phyloP scores from a whole-genome alignment of 2,329 filamentous ascomycete genomes.

The Chaetomiaceae sp. region DNA sequence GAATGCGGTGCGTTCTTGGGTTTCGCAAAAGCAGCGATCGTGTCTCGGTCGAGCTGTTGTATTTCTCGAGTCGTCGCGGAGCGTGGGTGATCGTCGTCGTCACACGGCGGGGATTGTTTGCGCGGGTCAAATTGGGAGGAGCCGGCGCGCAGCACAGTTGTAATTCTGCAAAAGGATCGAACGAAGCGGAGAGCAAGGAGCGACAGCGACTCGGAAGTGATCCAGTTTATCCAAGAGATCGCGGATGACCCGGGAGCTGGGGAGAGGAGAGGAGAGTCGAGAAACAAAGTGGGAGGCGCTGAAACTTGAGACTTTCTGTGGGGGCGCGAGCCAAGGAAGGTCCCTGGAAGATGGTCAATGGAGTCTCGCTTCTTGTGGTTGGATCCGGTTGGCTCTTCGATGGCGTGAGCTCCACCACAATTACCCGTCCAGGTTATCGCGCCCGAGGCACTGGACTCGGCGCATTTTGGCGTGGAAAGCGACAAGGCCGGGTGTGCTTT shows the following conservation, averaged over 20 bases:
- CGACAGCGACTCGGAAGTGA: not conserved
- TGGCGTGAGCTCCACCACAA: not conserved
- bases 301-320: not conserved
- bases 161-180: not conserved
- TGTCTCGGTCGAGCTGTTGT: not conserved
- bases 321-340: not conserved
- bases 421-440: constrained; percentile 1
- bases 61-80: not conserved
- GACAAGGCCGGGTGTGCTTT: not conserved
- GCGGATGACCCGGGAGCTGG: constrained; percentile 7
- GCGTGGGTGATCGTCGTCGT: not conserved
- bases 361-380: not conserved
- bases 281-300: constrained; percentile 1
- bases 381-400: constrained; percentile 4
- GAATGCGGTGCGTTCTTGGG: not conserved
- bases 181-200: constrained; percentile 5
- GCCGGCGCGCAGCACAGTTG: constrained; percentile 1
- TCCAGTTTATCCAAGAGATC: constrained; percentile 7
- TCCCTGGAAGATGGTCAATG: not conserved
- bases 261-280: not conserved
- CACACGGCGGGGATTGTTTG: not conserved
- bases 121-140: not conserved
- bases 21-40: not conserved
- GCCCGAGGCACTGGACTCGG: not conserved
- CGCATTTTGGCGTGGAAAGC: not conserved